A percentile compares a stretch with the other conserved stretches of the same genome.
Evolutionary conservation across 2,329 filamentous ascomycete genomes (phyloP).

Genomic region (Phialophora tarda): DNA sequence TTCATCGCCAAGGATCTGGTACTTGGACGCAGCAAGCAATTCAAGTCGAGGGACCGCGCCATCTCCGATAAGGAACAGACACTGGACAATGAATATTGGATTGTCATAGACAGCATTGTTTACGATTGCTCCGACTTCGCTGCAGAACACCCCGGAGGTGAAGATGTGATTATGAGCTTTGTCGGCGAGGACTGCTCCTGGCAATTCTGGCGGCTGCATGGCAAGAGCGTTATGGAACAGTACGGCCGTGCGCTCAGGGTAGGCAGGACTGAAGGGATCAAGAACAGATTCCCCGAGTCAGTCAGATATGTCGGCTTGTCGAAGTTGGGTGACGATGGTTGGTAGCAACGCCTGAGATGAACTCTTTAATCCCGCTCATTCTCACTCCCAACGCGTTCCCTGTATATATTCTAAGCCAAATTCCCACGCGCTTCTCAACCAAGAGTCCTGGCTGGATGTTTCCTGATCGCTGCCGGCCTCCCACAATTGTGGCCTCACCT

Average conservation of each 20-base stretch:
- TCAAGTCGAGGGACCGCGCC: slow-evolving; percentile 4
- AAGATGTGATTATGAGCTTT: slow-evolving; percentile 43
- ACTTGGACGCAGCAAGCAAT: slow-evolving; percentile 11
- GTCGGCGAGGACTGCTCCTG: slow-evolving; percentile 44
- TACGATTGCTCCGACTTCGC: slow-evolving; percentile 43
- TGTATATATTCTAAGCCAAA: not conserved
- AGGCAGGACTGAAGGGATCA: slow-evolving; percentile 38
- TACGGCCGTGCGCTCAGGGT: slow-evolving; percentile 36
- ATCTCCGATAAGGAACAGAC: slow-evolving; percentile 4
- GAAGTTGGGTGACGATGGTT: slow-evolving; percentile 20
- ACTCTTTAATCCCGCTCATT: not conserved
- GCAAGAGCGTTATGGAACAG: slow-evolving; percentile 29
- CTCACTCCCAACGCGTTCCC: not conserved
- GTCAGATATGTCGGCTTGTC: slow-evolving; percentile 29
- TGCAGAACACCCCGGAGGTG: slow-evolving; percentile 42
- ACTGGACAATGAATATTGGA: slow-evolving; percentile 31
- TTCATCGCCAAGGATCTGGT: slow-evolving; percentile 34
- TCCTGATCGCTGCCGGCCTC: not conserved
- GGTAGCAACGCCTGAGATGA: slow-evolving; percentile 7
- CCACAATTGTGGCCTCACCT: not conserved
- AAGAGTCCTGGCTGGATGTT: not conserved
- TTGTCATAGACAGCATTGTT: slow-evolving; percentile 44
- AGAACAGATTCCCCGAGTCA: slow-evolving; percentile 38
- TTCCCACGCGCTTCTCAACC: not conserved
- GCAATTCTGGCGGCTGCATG: slow-evolving; percentile 45